A percentile compares a stretch with the other conserved stretches of the same genome.
phyloP scores from a whole-genome alignment of 78 protist species.

The Dictyostelium firmibasis region DNA sequence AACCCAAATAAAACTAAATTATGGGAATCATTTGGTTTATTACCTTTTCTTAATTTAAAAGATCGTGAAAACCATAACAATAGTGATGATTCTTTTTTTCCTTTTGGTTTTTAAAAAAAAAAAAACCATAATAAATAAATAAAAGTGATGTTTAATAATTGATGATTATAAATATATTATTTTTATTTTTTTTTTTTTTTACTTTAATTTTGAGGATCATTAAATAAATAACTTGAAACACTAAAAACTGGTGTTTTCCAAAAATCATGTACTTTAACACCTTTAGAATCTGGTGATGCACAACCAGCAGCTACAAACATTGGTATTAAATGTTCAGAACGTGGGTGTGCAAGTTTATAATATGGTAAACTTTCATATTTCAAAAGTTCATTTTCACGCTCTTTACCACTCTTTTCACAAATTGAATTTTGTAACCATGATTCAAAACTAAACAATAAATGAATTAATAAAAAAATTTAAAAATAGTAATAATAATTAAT shows the following conservation, averaged over 20 bases:
- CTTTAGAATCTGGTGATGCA: background rate
- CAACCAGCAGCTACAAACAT: conserved; percentile 14
- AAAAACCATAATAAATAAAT: background rate
- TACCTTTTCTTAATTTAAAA: background rate
- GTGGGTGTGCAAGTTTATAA: conserved; percentile 16
- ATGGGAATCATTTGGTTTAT: background rate
- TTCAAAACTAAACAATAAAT: background rate
- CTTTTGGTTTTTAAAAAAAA: background rate
- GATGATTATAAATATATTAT: no score
- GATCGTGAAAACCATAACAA: background rate
- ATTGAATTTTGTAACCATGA: background rate
- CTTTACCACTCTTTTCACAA: background rate
- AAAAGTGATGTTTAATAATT: background rate
- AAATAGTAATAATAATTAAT: background rate
- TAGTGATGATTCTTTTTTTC: background rate
- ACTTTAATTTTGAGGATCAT: background rate
- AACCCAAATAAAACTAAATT: background rate
- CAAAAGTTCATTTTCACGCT: background rate
- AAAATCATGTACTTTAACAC: background rate
- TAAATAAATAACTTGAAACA: conserved; percentile 4
- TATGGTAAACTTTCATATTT: conserved; percentile 4
- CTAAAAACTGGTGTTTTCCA: conserved; percentile 23
- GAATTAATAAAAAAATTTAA: background rate
- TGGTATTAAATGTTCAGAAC: conserved; percentile 46
- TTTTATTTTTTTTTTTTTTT: no score